Conservation (phyloP, 2,329 filamentous ascomycete genomes). For the Paracorniculantispora psalliotae region DNA sequence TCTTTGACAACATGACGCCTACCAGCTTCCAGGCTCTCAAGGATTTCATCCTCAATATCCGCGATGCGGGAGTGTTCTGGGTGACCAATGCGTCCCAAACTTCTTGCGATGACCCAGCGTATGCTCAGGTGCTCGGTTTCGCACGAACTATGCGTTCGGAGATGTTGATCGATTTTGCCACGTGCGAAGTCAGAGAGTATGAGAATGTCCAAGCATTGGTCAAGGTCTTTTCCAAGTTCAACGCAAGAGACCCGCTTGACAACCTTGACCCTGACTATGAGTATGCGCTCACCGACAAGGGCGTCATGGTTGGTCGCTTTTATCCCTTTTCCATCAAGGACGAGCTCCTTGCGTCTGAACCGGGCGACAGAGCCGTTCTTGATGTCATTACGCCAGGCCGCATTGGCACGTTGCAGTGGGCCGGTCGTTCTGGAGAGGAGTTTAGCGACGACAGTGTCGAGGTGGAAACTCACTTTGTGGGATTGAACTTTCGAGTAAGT, state of each 20-base stretch:
- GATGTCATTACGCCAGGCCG: slow-evolving; percentile 14
- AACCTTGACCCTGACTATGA: slow-evolving; percentile 26
- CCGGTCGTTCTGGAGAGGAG: slow-evolving; percentile 2
- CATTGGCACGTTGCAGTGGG: slow-evolving; percentile 21
- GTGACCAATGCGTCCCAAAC: slow-evolving; percentile 15
- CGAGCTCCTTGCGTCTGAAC: slow-evolving; percentile 8
- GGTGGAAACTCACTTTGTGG: slow-evolving; percentile 28
- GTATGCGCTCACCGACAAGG: slow-evolving; percentile 25
- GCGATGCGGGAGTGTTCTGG: slow-evolving; percentile 20
- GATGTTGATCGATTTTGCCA: slow-evolving; percentile 23
- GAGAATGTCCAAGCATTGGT: slow-evolving; percentile 7
- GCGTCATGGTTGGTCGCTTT: slow-evolving; percentile 24
- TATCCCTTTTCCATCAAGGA: slow-evolving; percentile 22
- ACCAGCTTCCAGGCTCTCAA: slow-evolving; percentile 12
- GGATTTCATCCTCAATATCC: background rate
- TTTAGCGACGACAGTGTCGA: slow-evolving; percentile 26
- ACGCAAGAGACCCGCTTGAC: slow-evolving; percentile 17
- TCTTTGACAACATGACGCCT: slow-evolving; percentile 18
- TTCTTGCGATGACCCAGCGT: slow-evolving; percentile 23
- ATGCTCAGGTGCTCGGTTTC: slow-evolving; percentile 25
- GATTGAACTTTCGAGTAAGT: slow-evolving; percentile 28
- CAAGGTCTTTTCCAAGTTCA: slow-evolving; percentile 22
- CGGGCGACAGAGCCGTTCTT: slow-evolving; percentile 1
- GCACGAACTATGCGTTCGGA: slow-evolving; percentile 27
- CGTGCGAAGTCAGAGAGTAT: slow-evolving; percentile 25